Conservation (phyloP, 768 basidiomycete genomes). For the Panaeolus cyanescens region DNA sequence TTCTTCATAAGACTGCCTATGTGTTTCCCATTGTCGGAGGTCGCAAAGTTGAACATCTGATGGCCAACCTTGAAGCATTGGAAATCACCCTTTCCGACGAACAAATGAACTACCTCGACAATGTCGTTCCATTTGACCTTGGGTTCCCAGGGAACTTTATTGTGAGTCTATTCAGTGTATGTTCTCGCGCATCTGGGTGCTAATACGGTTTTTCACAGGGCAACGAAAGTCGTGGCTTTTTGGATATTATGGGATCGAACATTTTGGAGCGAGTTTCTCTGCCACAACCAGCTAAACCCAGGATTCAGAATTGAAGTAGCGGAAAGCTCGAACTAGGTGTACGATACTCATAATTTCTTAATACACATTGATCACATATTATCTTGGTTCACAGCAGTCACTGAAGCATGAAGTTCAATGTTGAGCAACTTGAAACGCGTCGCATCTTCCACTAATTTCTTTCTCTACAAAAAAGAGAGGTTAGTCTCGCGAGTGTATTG, state of each 20-base stretch:
- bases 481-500: no score
- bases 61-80: slow-evolving; percentile 49
- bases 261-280: not conserved
- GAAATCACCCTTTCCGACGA: slow-evolving; percentile 39
- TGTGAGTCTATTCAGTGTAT: slow-evolving; percentile 19
- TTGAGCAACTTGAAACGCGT: no score
- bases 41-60: slow-evolving; percentile 50
- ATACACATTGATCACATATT: no score
- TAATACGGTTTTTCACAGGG: not conserved
- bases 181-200: no score
- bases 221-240: not conserved
- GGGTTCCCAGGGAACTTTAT: slow-evolving; percentile 44
- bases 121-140: slow-evolving; percentile 37
- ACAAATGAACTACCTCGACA: slow-evolving; percentile 48
- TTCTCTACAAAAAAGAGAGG: no score
- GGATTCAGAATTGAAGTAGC: not conserved
- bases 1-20: slow-evolving; percentile 54
- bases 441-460: no score
- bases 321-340: no score
- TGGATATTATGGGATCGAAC: not conserved
- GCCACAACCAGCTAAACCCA: not conserved
- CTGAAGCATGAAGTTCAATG: no score
- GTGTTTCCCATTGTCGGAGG: slow-evolving; percentile 55
- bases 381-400: no score
- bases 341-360: no score